Conservation (phyloP, 345 rosid species). For the Balakata baccata region DNA sequence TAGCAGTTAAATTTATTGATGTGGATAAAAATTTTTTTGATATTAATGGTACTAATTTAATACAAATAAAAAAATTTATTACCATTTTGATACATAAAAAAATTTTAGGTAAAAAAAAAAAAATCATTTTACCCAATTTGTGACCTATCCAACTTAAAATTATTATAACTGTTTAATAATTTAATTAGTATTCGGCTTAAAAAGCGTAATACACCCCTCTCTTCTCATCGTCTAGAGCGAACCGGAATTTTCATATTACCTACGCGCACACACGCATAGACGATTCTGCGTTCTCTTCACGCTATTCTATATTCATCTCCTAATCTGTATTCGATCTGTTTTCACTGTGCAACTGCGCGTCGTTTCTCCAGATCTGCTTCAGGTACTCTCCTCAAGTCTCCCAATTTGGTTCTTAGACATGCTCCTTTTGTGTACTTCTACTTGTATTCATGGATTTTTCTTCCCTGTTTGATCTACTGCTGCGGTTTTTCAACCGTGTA, state of each 20-base stretch:
- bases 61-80: too few relatives aligned
- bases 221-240: background rate
- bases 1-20: too few relatives aligned
- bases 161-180: background rate
- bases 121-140: too few relatives aligned
- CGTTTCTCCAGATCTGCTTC: slow-evolving; percentile 20
- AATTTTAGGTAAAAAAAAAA: too few relatives aligned
- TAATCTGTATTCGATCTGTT: slow-evolving; percentile 9
- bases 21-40: too few relatives aligned
- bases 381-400: slow-evolving; percentile 11
- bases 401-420: background rate
- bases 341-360: background rate
- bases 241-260: background rate
- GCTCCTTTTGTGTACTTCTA: background rate
- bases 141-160: background rate
- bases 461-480: slow-evolving; percentile 1
- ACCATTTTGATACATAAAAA: too few relatives aligned
- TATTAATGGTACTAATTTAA: too few relatives aligned
- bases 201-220: background rate
- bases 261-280: background rate
- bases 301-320: background rate
- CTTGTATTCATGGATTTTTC: background rate
- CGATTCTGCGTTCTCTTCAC: background rate
- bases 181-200: background rate
- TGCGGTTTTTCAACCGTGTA: background rate